These are phyloP conservation scores for Haplosporangium gracile DNA, from an alignment of 192 early-diverging fungal species.

Conservation along the genomic window DNA sequence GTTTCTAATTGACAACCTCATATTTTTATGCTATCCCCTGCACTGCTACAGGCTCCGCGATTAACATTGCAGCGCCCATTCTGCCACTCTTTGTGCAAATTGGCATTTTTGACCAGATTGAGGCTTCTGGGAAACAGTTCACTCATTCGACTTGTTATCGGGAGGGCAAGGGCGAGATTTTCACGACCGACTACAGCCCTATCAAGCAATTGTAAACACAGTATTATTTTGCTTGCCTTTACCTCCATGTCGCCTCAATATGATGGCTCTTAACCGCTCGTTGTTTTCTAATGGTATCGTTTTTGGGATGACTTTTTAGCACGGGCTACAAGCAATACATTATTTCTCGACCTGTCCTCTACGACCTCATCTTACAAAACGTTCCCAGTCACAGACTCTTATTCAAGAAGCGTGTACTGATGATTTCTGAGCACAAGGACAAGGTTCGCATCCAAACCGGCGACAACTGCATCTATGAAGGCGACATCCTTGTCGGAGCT, in stretches of 20 bases:
- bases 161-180: not conserved
- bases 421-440: constrained; percentile 14
- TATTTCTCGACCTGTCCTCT: constrained; percentile 32
- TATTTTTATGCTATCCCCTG: too few relatives aligned
- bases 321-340: constrained; percentile 31
- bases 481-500: constrained; percentile 34
- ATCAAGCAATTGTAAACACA: not conserved
- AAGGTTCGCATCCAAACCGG: constrained; percentile 24
- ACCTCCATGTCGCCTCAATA: too few relatives aligned
- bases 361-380: not conserved
- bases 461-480: constrained; percentile 22
- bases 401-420: constrained; percentile 22
- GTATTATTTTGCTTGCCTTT: not conserved
- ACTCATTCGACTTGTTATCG: too few relatives aligned
- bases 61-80: too few relatives aligned
- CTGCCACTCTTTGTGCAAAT: too few relatives aligned
- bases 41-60: too few relatives aligned
- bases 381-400: constrained; percentile 20
- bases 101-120: too few relatives aligned
- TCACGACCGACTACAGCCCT: not conserved
- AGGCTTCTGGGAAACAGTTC: too few relatives aligned
- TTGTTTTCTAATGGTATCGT: not conserved
- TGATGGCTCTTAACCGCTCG: too few relatives aligned
- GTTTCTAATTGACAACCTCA: too few relatives aligned
- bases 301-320: not conserved